These are phyloP conservation scores for Penicillium chermesinum DNA, from an alignment of 495 filamentous ascomycete genomes.

Conservation along the genomic window DNA sequence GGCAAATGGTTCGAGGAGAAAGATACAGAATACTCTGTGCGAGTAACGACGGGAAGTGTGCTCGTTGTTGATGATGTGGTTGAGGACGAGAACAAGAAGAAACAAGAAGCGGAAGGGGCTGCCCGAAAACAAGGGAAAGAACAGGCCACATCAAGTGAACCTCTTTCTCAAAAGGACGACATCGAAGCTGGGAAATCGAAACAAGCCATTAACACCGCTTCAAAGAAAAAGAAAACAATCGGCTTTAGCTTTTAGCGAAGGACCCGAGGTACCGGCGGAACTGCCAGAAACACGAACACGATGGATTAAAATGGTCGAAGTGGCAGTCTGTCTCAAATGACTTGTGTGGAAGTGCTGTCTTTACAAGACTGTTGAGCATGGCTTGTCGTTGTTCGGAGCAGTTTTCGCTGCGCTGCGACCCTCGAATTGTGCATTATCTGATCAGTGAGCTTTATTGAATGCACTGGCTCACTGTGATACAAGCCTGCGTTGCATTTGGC, in stretches of 20 bases:
- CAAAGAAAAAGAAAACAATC: constrained; percentile 42
- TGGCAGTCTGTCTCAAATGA: constrained; percentile 57
- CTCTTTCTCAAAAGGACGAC: background rate
- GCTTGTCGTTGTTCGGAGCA: too few relatives aligned
- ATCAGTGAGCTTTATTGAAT: too few relatives aligned
- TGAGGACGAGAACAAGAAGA: constrained; percentile 31
- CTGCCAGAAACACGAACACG: constrained; percentile 57
- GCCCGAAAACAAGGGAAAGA: constrained; percentile 19
- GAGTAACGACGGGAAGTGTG: constrained; percentile 59
- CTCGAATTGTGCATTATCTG: too few relatives aligned
- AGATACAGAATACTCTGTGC: constrained; percentile 48
- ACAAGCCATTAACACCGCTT: constrained; percentile 13
- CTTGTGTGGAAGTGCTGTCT: too few relatives aligned
- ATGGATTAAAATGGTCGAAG: constrained; percentile 61
- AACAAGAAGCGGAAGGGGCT: constrained; percentile 15
- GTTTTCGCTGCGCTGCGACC: too few relatives aligned
- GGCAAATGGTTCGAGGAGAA: constrained; percentile 60
- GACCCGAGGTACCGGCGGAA: constrained; percentile 53
- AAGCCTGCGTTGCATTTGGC: too few relatives aligned
- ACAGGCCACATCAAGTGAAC: background rate
- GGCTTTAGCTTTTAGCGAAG: constrained; percentile 23
- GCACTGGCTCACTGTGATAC: too few relatives aligned
- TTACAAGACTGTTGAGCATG: too few relatives aligned
- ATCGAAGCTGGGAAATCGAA: background rate
- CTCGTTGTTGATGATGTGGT: constrained; percentile 69